Conservation (phyloP, 805 yeast genomes). For the Candida pseudoglaebosa region DNA sequence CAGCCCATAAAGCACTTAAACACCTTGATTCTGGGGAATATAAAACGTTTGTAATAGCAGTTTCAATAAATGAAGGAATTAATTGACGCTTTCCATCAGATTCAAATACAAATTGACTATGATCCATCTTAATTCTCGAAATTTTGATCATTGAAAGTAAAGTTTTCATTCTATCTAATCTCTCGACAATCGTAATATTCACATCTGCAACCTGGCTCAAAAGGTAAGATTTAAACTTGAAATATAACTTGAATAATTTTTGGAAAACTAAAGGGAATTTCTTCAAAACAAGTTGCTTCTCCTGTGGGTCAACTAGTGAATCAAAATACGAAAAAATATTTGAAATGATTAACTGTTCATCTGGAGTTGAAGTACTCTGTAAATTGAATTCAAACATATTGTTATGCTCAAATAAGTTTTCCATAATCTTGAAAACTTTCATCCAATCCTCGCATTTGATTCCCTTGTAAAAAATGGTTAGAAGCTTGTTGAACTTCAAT, state of each 20-base stretch:
- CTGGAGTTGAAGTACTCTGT: constrained; percentile 37
- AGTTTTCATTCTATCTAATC: constrained; percentile 67
- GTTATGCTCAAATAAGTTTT: constrained; percentile 57
- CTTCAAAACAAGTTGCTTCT: constrained; percentile 29
- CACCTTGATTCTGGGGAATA: constrained; percentile 76
- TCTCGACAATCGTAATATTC: constrained; percentile 49
- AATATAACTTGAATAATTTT: constrained; percentile 62
- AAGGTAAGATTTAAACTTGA: constrained; percentile 61
- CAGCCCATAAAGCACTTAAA: constrained; percentile 66
- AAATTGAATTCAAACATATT: constrained; percentile 55
- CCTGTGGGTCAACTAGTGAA: constrained; percentile 48
- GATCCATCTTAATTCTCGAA: constrained; percentile 62
- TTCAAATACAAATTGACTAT: constrained; percentile 38
- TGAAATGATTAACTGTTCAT: constrained; percentile 56
- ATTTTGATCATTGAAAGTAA: constrained; percentile 63
- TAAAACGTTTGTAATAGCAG: constrained; percentile 69
- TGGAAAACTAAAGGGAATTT: constrained; percentile 68
- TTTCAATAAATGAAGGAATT: constrained; percentile 81
- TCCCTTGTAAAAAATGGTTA: constrained; percentile 52
- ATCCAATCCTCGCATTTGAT: constrained; percentile 76
- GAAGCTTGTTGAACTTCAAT: constrained; percentile 57
- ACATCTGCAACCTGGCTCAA: constrained; percentile 62
- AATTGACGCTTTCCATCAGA: constrained; percentile 20
- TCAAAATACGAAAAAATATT: constrained; percentile 72
- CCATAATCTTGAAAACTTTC: constrained; percentile 66